A percentile compares a stretch with the other conserved stretches of the same genome.
Evolutionary conservation across 1,284 basidiomycete species (phyloP).

Genomic region (Microbotryum intermedium): DNA sequence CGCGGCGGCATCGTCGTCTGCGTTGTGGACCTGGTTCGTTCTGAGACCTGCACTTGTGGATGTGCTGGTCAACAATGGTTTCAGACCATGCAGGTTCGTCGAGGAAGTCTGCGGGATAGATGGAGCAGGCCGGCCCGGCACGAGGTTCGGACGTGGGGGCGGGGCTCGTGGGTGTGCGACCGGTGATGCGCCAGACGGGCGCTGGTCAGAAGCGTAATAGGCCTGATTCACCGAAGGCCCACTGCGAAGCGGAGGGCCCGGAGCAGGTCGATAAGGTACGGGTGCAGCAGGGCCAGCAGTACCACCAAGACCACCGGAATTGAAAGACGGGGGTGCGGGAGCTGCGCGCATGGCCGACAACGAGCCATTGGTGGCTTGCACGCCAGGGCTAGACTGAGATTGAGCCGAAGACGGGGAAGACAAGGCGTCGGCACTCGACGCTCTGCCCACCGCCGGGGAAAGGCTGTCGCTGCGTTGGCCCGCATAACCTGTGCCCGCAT

Average conservation of each 20-base stretch:
- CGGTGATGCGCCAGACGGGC: neutral
- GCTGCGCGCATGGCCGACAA: neutral
- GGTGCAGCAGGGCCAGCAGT: too few relatives aligned
- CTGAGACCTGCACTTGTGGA: constrained; percentile 2
- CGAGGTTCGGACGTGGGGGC: constrained; percentile 4
- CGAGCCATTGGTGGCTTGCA: too few relatives aligned
- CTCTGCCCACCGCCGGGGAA: neutral
- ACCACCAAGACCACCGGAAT: neutral
- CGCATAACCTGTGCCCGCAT: constrained; percentile 73
- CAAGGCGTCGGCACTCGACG: neutral
- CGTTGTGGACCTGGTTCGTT: too few relatives aligned
- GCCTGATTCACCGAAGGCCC: neutral
- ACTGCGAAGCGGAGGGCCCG: neutral
- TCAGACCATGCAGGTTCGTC: constrained; percentile 12
- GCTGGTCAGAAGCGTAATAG: neutral
- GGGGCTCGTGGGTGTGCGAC: neutral
- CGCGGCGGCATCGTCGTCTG: too few relatives aligned
- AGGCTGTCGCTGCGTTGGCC: constrained; percentile 42
- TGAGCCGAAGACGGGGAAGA: neutral
- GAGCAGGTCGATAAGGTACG: neutral
- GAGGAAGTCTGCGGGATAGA: constrained; percentile 2
- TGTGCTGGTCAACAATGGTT: constrained; percentile 24
- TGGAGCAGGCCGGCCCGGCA: constrained; percentile 21
- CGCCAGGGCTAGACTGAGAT: too few relatives aligned
- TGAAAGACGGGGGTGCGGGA: neutral